phyloP scores from a whole-genome alignment of 495 filamentous ascomycete species.

The Podospora sp. region DNA sequence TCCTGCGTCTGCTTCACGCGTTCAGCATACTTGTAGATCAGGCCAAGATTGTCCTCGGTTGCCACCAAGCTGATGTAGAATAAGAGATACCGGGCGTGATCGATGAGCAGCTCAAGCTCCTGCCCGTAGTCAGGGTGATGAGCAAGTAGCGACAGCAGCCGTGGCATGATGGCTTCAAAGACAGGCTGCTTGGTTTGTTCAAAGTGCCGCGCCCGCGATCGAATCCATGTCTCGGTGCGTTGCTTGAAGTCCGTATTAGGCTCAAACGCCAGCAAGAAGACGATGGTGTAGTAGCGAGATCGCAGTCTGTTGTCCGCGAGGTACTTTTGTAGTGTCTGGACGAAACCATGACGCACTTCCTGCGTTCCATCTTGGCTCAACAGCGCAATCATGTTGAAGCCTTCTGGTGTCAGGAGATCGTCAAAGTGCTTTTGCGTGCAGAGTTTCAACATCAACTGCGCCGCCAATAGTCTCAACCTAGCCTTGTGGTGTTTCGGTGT shows the following conservation, averaged over 20 bases:
- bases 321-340: constrained; percentile 85
- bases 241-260: constrained; percentile 68
- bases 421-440: constrained; percentile 75
- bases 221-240: constrained; percentile 83
- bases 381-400: constrained; percentile 79
- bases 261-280: constrained; percentile 91
- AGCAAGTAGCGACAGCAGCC: constrained; percentile 82
- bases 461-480: constrained; percentile 78
- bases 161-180: constrained; percentile 83
- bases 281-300: constrained; percentile 78
- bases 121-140: constrained; percentile 91
- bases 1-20: constrained; percentile 89
- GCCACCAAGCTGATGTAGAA: constrained; percentile 86
- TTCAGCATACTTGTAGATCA: constrained; percentile 92
- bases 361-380: constrained; percentile 76
- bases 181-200: constrained; percentile 58
- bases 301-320: constrained; percentile 68
- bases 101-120: constrained; percentile 67
- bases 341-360: constrained; percentile 74
- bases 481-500: constrained; percentile 76
- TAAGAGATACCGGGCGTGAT: constrained; percentile 82
- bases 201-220: constrained; percentile 66
- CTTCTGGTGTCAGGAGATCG: constrained; percentile 64
- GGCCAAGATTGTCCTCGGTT: constrained; percentile 79
- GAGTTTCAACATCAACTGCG: constrained; percentile 80